These are phyloP conservation scores for Bauhinia variegata DNA, from an alignment of 306 rosid species.

Conservation along the genomic window DNA sequence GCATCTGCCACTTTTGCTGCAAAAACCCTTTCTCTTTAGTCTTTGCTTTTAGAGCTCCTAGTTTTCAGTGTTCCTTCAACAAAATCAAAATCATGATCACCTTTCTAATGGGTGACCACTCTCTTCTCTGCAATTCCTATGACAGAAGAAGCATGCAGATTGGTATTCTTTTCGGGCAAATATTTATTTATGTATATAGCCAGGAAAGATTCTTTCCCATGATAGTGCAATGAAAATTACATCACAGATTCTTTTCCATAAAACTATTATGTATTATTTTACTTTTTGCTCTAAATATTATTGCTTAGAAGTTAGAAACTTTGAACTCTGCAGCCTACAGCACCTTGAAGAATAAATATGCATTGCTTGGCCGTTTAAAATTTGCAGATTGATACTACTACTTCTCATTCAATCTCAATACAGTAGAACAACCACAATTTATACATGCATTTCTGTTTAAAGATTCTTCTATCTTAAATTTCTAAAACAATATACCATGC, in stretches of 20 bases:
- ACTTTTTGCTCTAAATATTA: not conserved
- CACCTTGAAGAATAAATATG: not conserved
- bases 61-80: constrained; percentile 38
- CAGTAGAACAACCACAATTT: constrained; percentile 17
- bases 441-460: constrained; percentile 9
- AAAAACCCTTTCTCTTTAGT: constrained; percentile 40
- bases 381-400: too few species aligned
- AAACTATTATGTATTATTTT: not conserved
- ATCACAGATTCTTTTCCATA: not conserved
- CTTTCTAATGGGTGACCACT: constrained; percentile 23
- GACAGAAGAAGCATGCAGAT: constrained; percentile 26
- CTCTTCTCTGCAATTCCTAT: constrained; percentile 22
- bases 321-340: constrained; percentile 7
- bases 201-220: constrained; percentile 36
- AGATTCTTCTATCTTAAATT: too few species aligned
- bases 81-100: constrained; percentile 38
- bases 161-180: constrained; percentile 34
- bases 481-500: too few species aligned
- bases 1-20: constrained; percentile 22
- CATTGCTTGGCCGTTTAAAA: too few species aligned
- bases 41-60: constrained; percentile 37
- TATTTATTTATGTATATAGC: constrained; percentile 23
- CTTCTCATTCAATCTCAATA: too few species aligned
- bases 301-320: constrained; percentile 8
- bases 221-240: constrained; percentile 25